Evolutionary conservation across 495 filamentous ascomycete genomes (phyloP), one percentile per base, ranked within the genome.

Genomic region (Hyaloscypha hepaticicola): DNA sequence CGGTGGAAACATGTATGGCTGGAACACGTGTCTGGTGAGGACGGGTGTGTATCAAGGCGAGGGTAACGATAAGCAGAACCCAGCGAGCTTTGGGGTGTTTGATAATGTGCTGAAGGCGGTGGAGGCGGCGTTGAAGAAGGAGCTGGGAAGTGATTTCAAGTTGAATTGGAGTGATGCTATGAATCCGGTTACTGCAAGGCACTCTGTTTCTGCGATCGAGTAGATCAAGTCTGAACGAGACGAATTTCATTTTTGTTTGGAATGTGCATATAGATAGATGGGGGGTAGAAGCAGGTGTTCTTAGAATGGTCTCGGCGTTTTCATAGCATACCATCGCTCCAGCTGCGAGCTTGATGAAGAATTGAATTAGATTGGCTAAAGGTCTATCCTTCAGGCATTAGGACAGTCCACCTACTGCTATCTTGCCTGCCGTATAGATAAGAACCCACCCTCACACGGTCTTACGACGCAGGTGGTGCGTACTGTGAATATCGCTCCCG

Each of bases 21-120:
- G 95, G 94, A 72, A 82, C 26, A 90, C 88, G 24, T 82, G 96
- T n/a, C 76, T 99, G 63, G 93, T 98, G 27, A 78, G 84, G 50
- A 97, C 90, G 38, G 95, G 95, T 1, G 93, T 99, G 6, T 91
- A 85, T 65, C 75, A 70, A 38, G 72, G 74, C 5, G 67, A 71
- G 34, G 81, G 83, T 66, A 85, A 85, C 70, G 83, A 84, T 64
- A 73, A 77, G 63, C 75, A 84, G 72, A 85, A 80, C 72, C 83
- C 83, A 12, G 83, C 83, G 65, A 81, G 72, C 74, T 84, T 84
- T 69, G 83, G 83, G 64, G 79, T 85, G 27, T 85, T 85, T 70
- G 73, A 77, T 57, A 80, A 84, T 69, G 83, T 85, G 25, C 69
- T 84, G 31, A 78, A 84, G 48, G 83, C 83, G 38, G 82, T 86